Evolutionary conservation across 164 flowering plant genomes (phyloP).

Genomic region (Nymphaea colorata): DNA sequence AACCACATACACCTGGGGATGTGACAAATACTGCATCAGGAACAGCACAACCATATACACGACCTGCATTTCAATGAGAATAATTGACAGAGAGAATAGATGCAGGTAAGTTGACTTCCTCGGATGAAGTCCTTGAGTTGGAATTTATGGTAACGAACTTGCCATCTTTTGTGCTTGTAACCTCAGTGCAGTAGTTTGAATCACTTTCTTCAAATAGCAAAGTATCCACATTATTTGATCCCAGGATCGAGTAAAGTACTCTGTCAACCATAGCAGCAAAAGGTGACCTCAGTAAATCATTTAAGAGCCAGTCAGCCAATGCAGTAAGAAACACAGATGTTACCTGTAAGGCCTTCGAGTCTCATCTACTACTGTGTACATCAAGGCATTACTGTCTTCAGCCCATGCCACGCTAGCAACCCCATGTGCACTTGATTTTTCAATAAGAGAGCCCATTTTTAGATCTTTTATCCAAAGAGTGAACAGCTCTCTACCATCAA

Average conservation of each 20-base stretch:
- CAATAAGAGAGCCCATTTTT: constrained; percentile 24
- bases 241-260: constrained; percentile 47
- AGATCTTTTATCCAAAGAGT: constrained; percentile 71
- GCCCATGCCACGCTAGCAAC: constrained; percentile 97
- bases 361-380: constrained; percentile 64
- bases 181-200: constrained; percentile 71
- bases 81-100: not conserved
- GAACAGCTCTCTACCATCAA: constrained; percentile 54
- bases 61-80: not conserved
- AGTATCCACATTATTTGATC: constrained; percentile 26
- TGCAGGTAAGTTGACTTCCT: constrained; percentile 52
- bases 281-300: not conserved
- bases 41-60: not conserved
- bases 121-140: constrained; percentile 92
- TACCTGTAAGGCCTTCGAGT: constrained; percentile 79
- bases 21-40: not conserved
- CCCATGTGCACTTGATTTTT: constrained; percentile 32
- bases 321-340: not conserved
- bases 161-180: constrained; percentile 90
- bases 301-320: not conserved
- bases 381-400: constrained; percentile 42
- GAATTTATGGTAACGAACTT: constrained; percentile 86
- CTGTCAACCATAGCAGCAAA: constrained; percentile 25
- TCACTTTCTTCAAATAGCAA: constrained; percentile 54
- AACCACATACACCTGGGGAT: constrained; percentile 58